phyloP scores from a whole-genome alignment of 2,329 filamentous ascomycete species.

The Exophiala dermatitidis region DNA sequence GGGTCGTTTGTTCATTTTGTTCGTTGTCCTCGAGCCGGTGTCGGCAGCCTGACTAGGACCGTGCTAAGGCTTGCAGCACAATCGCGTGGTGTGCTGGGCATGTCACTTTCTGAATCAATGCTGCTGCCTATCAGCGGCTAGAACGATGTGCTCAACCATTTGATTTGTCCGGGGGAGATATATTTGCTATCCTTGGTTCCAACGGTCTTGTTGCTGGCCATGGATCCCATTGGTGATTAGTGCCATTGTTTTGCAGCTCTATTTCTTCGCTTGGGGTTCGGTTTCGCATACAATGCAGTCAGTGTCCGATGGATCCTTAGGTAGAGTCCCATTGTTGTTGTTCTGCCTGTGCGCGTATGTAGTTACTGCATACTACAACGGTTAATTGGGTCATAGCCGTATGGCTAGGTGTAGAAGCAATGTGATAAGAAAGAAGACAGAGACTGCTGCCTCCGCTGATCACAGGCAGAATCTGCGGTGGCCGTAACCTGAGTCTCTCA shows the following conservation, averaged over 20 bases:
- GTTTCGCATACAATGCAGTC: neutral
- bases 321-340: too few species aligned
- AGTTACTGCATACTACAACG: too few species aligned
- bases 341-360: too few species aligned
- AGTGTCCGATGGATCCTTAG: too few species aligned
- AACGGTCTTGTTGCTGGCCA: slow-evolving; percentile 11
- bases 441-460: neutral
- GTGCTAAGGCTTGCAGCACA: neutral
- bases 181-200: slow-evolving; percentile 2
- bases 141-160: slow-evolving; percentile 1
- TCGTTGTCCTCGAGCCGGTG: slow-evolving; percentile 4
- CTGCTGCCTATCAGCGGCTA: slow-evolving; percentile 18
- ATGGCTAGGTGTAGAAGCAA: too few species aligned
- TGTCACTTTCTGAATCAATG: slow-evolving; percentile 12
- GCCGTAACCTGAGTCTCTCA: neutral
- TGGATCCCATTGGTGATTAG: slow-evolving; percentile 16
- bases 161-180: slow-evolving; percentile 16
- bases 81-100: slow-evolving; percentile 6
- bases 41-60: neutral
- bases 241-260: slow-evolving; percentile 14
- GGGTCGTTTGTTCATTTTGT: slow-evolving; percentile 12
- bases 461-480: neutral
- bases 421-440: slow-evolving; percentile 1
- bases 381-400: too few species aligned
- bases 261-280: neutral